phyloP scores from a whole-genome alignment of 768 basidiomycete species.

The Tylopilus sp. region DNA sequence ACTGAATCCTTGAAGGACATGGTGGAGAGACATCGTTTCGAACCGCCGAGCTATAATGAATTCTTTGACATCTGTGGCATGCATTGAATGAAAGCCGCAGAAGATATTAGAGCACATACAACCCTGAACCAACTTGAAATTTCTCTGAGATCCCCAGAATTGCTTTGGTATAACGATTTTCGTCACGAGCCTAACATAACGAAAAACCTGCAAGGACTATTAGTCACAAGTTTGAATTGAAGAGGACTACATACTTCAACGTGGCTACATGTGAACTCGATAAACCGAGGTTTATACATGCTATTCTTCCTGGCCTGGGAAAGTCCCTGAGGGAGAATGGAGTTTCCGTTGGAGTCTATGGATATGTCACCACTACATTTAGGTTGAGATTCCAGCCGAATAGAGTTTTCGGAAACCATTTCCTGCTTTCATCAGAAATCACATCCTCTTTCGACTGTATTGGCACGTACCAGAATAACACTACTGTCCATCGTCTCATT shows the following conservation, averaged over 20 bases:
- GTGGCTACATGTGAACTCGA: slow-evolving; percentile 67
- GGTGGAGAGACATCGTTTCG: slow-evolving; percentile 76
- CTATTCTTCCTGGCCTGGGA: slow-evolving; percentile 46
- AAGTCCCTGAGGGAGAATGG: slow-evolving; percentile 42
- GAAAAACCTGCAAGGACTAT: slow-evolving; percentile 52
- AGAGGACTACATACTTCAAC: slow-evolving; percentile 46
- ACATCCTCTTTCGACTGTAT: not conserved
- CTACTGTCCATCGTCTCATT: slow-evolving; percentile 52
- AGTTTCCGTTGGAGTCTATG: slow-evolving; percentile 49
- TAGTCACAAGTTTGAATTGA: not conserved
- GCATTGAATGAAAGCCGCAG: not conserved
- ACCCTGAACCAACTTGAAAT: slow-evolving; percentile 54
- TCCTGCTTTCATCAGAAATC: slow-evolving; percentile 44
- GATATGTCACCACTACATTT: slow-evolving; percentile 40
- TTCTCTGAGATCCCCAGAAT: slow-evolving; percentile 75
- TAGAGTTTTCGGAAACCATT: slow-evolving; percentile 67
- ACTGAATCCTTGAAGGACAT: slow-evolving; percentile 71
- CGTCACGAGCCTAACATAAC: slow-evolving; percentile 61
- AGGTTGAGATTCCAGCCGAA: slow-evolving; percentile 53
- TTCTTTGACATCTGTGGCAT: slow-evolving; percentile 57
- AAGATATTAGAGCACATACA: slow-evolving; percentile 39
- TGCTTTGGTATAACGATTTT: slow-evolving; percentile 66
- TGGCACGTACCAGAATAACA: slow-evolving; percentile 53
- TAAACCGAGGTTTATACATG: slow-evolving; percentile 67
- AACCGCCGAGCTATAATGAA: slow-evolving; percentile 76